Conservation (phyloP, 495 filamentous ascomycete species). For the Sporormia fimetaria region DNA sequence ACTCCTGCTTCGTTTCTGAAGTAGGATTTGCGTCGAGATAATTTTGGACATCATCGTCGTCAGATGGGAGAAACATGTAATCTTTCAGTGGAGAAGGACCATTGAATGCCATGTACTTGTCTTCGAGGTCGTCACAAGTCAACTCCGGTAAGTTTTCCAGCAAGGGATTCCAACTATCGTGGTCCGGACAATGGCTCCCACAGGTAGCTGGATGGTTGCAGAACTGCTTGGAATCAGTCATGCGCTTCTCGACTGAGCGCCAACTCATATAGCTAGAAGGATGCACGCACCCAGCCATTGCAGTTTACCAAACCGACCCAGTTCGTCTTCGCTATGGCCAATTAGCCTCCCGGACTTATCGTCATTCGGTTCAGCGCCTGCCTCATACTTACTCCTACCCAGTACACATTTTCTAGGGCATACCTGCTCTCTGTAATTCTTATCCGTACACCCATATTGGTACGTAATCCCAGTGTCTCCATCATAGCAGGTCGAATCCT, state of each 20-base stretch:
- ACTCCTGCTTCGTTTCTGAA: background rate
- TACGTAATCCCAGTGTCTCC: slow-evolving; percentile 6
- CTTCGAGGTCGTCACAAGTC: background rate
- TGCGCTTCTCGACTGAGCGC: no score
- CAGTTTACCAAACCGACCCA: slow-evolving; percentile 14
- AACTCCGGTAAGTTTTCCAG: background rate
- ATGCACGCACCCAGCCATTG: slow-evolving; percentile 8
- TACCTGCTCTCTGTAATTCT: slow-evolving; percentile 1
- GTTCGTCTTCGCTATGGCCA: background rate
- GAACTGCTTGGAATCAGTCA: background rate
- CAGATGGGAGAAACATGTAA: background rate
- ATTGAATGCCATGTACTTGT: slow-evolving; percentile 5
- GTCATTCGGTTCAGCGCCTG: no score
- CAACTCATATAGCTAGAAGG: background rate
- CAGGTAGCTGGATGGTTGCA: slow-evolving; percentile 16
- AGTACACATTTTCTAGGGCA: slow-evolving; percentile 18
- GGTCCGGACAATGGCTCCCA: background rate
- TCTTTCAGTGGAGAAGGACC: background rate
- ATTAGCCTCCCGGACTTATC: background rate
- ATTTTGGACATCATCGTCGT: background rate
- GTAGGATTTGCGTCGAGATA: slow-evolving; percentile 3
- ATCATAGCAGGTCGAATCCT: slow-evolving; percentile 16
- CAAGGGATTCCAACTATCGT: slow-evolving; percentile 1
- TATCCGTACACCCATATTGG: slow-evolving; percentile 17
- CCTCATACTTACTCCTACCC: slow-evolving; percentile 1